These are phyloP conservation scores for Priceomyces medius DNA, from an alignment of 805 yeast genomes.

Conservation along the genomic window DNA sequence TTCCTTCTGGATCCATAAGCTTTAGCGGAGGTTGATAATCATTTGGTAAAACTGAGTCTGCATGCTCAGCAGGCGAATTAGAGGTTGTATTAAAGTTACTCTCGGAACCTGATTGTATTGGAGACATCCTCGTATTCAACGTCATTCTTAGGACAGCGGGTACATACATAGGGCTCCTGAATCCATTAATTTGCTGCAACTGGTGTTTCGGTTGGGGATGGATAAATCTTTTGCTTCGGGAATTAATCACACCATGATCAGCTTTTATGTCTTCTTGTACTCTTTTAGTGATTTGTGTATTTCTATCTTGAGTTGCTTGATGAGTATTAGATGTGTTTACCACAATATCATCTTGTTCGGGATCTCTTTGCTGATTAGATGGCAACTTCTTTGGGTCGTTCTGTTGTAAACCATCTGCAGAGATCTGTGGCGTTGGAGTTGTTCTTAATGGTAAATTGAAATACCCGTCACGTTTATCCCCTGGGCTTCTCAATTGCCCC, in stretches of 20 bases:
- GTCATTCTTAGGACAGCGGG: slow-evolving; percentile 80
- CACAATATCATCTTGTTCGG: neutral
- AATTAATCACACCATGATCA: neutral
- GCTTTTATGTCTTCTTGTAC: neutral
- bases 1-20: slow-evolving; percentile 1
- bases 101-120: neutral
- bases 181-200: slow-evolving; percentile 72
- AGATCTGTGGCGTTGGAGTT: neutral
- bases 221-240: slow-evolving; percentile 2
- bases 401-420: neutral
- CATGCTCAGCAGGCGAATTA: slow-evolving; percentile 1
- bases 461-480: neutral
- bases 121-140: slow-evolving; percentile 5
- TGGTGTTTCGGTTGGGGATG: slow-evolving; percentile 24
- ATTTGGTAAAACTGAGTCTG: neutral
- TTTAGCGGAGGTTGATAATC: slow-evolving; percentile 5
- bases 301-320: neutral
- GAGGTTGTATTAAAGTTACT: neutral
- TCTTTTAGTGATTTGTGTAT: neutral
- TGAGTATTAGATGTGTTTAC: neutral
- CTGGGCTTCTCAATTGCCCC: neutral
- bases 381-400: neutral
- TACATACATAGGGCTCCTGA: slow-evolving; percentile 80
- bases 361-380: neutral
- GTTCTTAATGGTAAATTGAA: neutral